Percentiles rank a stretch among this genome's conserved stretches.
Conservation (phyloP, 371 early-diverging fungal species). For the Umbelopsis sp. region DNA sequence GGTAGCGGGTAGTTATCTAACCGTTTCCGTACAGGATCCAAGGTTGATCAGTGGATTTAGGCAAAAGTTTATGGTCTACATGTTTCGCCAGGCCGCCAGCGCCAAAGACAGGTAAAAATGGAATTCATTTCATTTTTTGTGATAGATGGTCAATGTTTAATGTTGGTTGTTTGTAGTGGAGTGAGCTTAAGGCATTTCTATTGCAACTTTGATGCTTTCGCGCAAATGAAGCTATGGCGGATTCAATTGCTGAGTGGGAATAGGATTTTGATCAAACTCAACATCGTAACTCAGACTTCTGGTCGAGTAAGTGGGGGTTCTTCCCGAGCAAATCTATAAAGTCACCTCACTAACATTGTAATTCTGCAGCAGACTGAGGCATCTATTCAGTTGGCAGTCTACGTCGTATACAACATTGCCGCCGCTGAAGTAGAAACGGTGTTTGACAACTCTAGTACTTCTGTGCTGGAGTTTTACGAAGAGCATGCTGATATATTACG, state of each 20-base stretch:
- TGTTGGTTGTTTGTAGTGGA: slow-evolving; percentile 31
- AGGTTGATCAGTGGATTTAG: slow-evolving; percentile 53
- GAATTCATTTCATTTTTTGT: too few species aligned
- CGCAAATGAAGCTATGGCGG: slow-evolving; percentile 61
- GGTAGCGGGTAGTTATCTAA: too few species aligned
- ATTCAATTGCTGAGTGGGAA: slow-evolving; percentile 61
- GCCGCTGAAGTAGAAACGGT: slow-evolving; percentile 53
- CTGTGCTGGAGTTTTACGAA: slow-evolving; percentile 50
- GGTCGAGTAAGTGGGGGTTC: slow-evolving; percentile 38
- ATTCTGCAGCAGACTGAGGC: slow-evolving; percentile 32
- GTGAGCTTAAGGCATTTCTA: slow-evolving; percentile 59
- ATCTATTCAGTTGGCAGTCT: slow-evolving; percentile 54
- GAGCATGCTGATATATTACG: slow-evolving; percentile 46
- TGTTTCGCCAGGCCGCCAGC: slow-evolving; percentile 52
- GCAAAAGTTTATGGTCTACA: slow-evolving; percentile 62
- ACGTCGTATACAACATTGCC: slow-evolving; percentile 58
- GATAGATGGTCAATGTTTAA: background rate
- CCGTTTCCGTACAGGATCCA: background rate
- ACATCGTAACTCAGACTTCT: slow-evolving; percentile 46
- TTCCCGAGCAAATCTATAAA: background rate
- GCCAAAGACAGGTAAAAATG: slow-evolving; percentile 38
- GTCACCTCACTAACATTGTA: background rate
- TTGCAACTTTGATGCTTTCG: slow-evolving; percentile 56
- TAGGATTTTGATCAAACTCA: slow-evolving; percentile 64
- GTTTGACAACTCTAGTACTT: slow-evolving; percentile 61